Evolutionary conservation across 1,284 basidiomycete species (phyloP).

Genomic region (Coriolopsis trogii): DNA sequence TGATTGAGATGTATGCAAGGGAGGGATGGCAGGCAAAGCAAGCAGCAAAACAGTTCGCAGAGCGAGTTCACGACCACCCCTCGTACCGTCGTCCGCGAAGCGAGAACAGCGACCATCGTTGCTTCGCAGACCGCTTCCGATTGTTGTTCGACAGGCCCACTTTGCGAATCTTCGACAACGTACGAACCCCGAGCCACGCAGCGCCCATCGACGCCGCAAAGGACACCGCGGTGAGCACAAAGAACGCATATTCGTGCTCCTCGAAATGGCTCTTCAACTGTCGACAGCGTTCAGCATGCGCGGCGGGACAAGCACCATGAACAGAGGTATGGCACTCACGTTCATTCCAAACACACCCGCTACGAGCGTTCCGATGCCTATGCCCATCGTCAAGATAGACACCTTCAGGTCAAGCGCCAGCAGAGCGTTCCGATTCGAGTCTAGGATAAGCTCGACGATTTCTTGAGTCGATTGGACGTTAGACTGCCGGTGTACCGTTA

Average conservation of each 20-base stretch:
- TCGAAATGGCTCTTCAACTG: constrained; percentile 75
- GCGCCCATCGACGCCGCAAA: constrained; percentile 57
- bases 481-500: constrained; percentile 45
- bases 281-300: constrained; percentile 23
- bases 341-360: constrained; percentile 98
- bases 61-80: constrained; percentile 21
- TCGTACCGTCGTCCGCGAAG: constrained; percentile 24
- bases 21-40: constrained; percentile 1
- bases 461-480: constrained; percentile 97
- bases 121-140: constrained; percentile 19
- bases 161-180: constrained; percentile 55
- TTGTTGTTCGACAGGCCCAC: constrained; percentile 30
- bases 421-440: constrained; percentile 93
- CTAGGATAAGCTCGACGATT: constrained; percentile 95
- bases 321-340: constrained; percentile 49
- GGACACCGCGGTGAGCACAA: constrained; percentile 58
- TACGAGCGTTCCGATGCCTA: constrained; percentile 90
- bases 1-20: no score
- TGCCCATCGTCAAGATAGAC: constrained; percentile 93
- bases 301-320: constrained; percentile 9
- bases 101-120: constrained; percentile 24
- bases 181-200: constrained; percentile 62
- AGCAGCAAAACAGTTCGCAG: neutral
- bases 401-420: constrained; percentile 92
- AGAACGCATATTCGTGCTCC: constrained; percentile 69